Evolutionary conservation across 2,329 filamentous ascomycete species (phyloP).

Genomic region (Aspergillus costaricaensis): DNA sequence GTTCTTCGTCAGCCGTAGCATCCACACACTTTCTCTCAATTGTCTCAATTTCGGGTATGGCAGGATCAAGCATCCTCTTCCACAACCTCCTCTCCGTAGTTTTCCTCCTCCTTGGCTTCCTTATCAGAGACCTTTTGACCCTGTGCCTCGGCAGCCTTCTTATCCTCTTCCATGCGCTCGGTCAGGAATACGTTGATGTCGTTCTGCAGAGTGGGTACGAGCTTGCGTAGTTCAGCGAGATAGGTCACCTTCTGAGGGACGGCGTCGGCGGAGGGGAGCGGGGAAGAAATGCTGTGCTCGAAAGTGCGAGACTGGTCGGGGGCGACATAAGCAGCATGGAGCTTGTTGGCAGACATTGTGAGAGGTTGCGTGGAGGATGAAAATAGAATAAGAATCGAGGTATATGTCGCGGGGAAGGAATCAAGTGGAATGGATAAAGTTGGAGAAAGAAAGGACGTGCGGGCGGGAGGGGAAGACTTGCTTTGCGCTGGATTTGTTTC

Average conservation of each 20-base stretch:
- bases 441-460: not conserved
- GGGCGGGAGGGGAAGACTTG: not conserved
- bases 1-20: not conserved
- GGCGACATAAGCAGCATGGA: conserved; percentile 33
- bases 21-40: conserved; percentile 3
- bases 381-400: not conserved
- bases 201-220: conserved; percentile 55
- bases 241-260: conserved; percentile 54
- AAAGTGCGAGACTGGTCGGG: conserved; percentile 36
- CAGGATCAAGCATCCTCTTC: conserved; percentile 60
- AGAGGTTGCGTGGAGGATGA: not conserved
- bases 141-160: conserved; percentile 39
- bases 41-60: not conserved
- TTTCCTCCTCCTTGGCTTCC: conserved; percentile 52
- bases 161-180: conserved; percentile 64
- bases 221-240: conserved; percentile 53
- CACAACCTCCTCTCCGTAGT: conserved; percentile 80
- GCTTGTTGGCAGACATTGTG: not conserved
- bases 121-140: conserved; percentile 40
- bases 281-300: conserved; percentile 32
- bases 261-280: conserved; percentile 27
- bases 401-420: not conserved
- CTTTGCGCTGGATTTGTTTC: too few species aligned
- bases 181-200: conserved; percentile 63
- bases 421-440: not conserved